Conservation (phyloP, 2,329 filamentous ascomycete genomes). For the Aspergillus ochraceoroseus region DNA sequence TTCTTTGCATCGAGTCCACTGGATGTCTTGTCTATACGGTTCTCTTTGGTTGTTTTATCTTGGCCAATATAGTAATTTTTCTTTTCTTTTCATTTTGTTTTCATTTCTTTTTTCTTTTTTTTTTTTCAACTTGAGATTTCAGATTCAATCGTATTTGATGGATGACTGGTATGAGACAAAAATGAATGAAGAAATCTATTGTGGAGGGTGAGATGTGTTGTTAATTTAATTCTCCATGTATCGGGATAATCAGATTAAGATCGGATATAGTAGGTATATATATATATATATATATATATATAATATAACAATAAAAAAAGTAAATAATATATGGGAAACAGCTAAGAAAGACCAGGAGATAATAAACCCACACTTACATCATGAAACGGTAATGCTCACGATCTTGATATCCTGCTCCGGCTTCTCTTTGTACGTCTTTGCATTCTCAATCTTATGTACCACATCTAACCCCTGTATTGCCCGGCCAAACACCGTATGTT, state of each 20-base stretch:
- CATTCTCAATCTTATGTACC: constrained; percentile 91
- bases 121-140: neutral
- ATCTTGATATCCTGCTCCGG: constrained; percentile 98
- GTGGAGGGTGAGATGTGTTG: neutral
- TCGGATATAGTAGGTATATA: too few relatives aligned
- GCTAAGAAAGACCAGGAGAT: neutral
- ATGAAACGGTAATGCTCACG: constrained; percentile 63
- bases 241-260: too few relatives aligned
- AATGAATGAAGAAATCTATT: neutral
- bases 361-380: too few relatives aligned
- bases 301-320: neutral
- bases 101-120: constrained; percentile 1
- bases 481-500: constrained; percentile 93
- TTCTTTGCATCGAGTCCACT: constrained; percentile 6
- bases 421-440: constrained; percentile 81
- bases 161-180: constrained; percentile 6
- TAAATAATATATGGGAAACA: neutral
- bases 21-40: constrained; percentile 14
- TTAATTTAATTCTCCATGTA: too few relatives aligned
- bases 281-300: too few relatives aligned
- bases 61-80: constrained; percentile 15
- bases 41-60: constrained; percentile 8
- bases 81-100: constrained; percentile 4
- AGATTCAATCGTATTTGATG: too few relatives aligned
- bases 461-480: constrained; percentile 89